Base-by-base conservation (phyloP, 441 rosid species). In the Adansonia madagascariensis region DNA sequence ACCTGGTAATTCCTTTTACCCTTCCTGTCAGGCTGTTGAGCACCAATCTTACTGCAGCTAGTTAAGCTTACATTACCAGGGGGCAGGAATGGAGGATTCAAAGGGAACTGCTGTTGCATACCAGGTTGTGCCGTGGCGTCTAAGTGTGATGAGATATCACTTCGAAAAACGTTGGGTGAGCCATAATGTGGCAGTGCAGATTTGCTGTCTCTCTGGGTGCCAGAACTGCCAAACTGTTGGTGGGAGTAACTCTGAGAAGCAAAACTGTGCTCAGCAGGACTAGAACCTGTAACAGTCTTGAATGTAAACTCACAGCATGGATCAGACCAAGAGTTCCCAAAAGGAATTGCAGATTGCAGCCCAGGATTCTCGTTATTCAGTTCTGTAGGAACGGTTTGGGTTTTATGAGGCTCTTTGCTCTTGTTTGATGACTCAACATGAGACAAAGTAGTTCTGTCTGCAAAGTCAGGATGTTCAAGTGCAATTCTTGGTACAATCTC, bases 221-320 rank as follows among this genome's bases (percentile, higher is more conserved):
- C 63, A 70, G 77, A 80, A 47, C 78, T 14, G 44, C 55, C 70
- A 41, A 43, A 71, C 56, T 85, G 84, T 81, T 87, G 62, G 84
- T 85, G 89, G 65, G 87, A 80, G 89, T 78, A 84, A 80, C 61
- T 81, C 74, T 84, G 90, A 73, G 81, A 77, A 64, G 77, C 75
- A 8, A 84, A 73, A 80, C 82, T 79, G 53, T 85, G 85, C n/a
- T 85, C 85, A 7, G 77, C 52, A 3, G 82, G 81, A 12, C 63
- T 55, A 46, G 88, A 65, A 57, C 77, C 86, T 44, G 87, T 77
- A 75, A 85, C 80, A 74, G 90, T 89, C 86, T 87, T 90, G 80
- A 84, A 88, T 67, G 94, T 83, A 71, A 85, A 89, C 72, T 85
- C 74, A 8, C 82, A 84, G 77, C 88, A 79, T 4, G 88, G 88